Evolutionary conservation across 306 rosid genomes (phyloP).

Genomic region (Macrotyloma uniflorum): DNA sequence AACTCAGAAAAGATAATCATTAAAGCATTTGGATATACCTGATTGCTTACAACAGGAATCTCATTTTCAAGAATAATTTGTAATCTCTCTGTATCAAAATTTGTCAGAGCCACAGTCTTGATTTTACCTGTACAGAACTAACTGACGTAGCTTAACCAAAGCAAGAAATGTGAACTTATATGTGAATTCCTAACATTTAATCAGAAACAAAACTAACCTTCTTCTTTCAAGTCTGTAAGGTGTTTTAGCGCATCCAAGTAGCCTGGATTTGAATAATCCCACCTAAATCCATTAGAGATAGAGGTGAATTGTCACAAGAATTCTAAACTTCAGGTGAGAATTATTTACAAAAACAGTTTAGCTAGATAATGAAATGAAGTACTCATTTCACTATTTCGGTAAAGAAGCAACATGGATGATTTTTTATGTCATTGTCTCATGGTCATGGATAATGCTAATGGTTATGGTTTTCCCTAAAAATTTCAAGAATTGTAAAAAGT

Average conservation of each 20-base stretch:
- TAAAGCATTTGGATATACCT: constrained; percentile 53
- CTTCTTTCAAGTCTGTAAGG: constrained; percentile 87
- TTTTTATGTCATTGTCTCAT: constrained; percentile 20
- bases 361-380: constrained; percentile 8
- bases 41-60: constrained; percentile 95
- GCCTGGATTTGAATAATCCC: constrained; percentile 91
- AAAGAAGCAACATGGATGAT: constrained; percentile 25
- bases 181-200: not conserved
- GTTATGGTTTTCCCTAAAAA: constrained; percentile 1
- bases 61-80: constrained; percentile 89
- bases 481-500: constrained; percentile 20
- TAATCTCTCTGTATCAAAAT: constrained; percentile 87
- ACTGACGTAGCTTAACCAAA: constrained; percentile 47
- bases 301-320: constrained; percentile 24
- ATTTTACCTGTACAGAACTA: constrained; percentile 74
- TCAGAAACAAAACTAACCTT: constrained; percentile 57
- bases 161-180: constrained; percentile 31
- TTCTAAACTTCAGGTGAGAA: constrained; percentile 1
- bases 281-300: constrained; percentile 62
- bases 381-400: constrained; percentile 7
- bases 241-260: constrained; percentile 94
- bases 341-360: constrained; percentile 25
- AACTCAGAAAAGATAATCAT: constrained; percentile 7
- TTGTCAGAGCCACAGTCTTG: constrained; percentile 85
- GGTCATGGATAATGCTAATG: constrained; percentile 25